phyloP scores from a whole-genome alignment of 1,139 yeast genomes.

The Yarrowia galli region DNA sequence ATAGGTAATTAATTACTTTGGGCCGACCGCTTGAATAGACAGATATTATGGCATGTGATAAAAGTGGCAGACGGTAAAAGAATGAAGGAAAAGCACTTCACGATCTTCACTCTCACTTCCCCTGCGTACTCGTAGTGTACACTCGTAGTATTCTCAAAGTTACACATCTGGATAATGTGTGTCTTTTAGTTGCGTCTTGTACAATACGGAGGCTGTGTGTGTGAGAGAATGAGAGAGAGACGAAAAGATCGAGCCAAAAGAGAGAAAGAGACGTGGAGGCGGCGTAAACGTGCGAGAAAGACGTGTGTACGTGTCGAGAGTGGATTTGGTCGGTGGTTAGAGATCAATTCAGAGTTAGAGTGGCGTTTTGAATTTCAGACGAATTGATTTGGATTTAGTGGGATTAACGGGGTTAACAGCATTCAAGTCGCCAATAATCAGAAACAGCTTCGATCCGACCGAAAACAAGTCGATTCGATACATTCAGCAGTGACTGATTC shows the following conservation, averaged over 20 bases:
- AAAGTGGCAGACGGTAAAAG: no score
- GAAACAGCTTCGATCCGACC: no score
- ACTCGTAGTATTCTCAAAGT: not conserved
- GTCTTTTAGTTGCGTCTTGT: constrained; percentile 1
- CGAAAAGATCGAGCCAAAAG: not conserved
- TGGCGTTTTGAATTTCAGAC: not conserved
- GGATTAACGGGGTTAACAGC: not conserved
- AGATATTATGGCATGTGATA: no score
- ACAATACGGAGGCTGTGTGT: not conserved
- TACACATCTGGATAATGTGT: not conserved
- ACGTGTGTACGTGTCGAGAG: constrained; percentile 3
- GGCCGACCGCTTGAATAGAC: no score
- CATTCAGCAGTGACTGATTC: no score
- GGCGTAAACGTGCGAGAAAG: not conserved
- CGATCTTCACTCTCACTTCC: not conserved
- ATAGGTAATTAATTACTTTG: no score
- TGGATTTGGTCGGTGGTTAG: not conserved
- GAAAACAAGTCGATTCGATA: no score
- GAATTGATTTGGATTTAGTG: not conserved
- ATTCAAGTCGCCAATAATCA: no score
- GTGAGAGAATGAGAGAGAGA: not conserved
- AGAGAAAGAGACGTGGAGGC: not conserved
- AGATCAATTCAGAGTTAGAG: not conserved
- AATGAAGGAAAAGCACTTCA: no score
- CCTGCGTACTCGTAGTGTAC: not conserved